Conservation (phyloP, 1,284 basidiomycete species). For the Apiotrichum veenhuisii region DNA sequence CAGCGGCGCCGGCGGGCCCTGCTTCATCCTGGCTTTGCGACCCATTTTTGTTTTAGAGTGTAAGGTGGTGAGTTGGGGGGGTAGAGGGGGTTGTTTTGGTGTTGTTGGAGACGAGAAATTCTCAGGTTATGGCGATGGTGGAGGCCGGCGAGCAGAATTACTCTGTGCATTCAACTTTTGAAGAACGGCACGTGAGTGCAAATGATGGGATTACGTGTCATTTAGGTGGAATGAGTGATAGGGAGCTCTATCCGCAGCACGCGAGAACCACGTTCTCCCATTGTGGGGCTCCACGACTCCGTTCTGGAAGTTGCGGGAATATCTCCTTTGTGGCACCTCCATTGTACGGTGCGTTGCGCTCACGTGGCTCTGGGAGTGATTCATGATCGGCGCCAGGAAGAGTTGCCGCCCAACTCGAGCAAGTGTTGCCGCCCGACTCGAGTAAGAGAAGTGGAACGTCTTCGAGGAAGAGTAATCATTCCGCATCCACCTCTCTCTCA, state of each 20-base stretch:
- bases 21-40: slow-evolving; percentile 85
- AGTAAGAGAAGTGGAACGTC: too few relatives aligned
- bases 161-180: slow-evolving; percentile 9
- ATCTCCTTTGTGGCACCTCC: too few relatives aligned
- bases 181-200: too few relatives aligned
- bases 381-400: too few relatives aligned
- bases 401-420: too few relatives aligned
- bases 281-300: neutral
- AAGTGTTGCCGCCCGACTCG: too few relatives aligned
- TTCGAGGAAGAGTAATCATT: too few relatives aligned
- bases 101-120: neutral
- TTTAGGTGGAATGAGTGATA: neutral
- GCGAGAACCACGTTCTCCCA: neutral
- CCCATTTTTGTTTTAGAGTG: slow-evolving; percentile 60
- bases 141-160: neutral
- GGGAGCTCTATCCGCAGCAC: neutral
- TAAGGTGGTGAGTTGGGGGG: neutral
- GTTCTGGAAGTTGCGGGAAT: too few relatives aligned
- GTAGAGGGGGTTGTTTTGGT: neutral
- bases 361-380: too few relatives aligned
- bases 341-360: too few relatives aligned
- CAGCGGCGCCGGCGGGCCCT: slow-evolving; percentile 68
- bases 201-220: neutral
- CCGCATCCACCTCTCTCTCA: too few relatives aligned
- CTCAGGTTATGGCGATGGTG: neutral